Base-by-base conservation (phyloP, 1,284 basidiomycete species). In the Veloboletus limbatus region DNA sequence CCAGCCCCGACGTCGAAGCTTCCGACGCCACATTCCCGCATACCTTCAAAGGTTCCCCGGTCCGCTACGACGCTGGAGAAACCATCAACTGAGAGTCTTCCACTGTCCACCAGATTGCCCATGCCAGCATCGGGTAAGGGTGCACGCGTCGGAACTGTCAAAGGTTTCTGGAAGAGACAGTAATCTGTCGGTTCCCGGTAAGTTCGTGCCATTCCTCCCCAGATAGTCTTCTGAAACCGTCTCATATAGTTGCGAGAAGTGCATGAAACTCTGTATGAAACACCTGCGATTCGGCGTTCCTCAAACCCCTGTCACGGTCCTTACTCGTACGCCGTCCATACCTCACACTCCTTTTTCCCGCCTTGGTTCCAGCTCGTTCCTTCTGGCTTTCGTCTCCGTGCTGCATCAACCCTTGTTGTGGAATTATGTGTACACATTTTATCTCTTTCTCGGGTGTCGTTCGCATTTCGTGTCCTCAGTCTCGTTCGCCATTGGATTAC, bases 361-460 rank as follows among this genome's bases (percentile, higher is more conserved):
- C n/a, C n/a, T n/a, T n/a, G n/a, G n/a, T n/a, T 34, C 6, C 38
- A 9, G 11, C 42, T 44, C 35, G 30, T 30, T 45, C 44, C 16
- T 45, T 49, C 42, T 28, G 37, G 48, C 16, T 37, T 51, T 43
- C 39, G 26, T 49, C 45, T 50, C 41, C 16, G 17, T 43, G 60
- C 38, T 40, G 56, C 45, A 52, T 54, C 62, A 41, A 51, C 39
- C 52, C 36, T 33, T 62, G 60, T 67, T 62, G 60, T 62, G 64
- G 64, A 57, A 62, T 52, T 62, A 67, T 47, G 52, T 65, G 65
- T 62, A 66, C 44, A 66, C 60, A 60, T 45, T 47, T 56, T 16
- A 40, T 36, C 48, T 30, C 46, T 43, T 40, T 26, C 28, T 52
- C 37, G 43, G 42, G 47, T 45, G 45, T 43, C 47, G 39, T 57